Percentiles rank a stretch among this genome's conserved stretches.
phyloP scores from a whole-genome alignment of 2,329 filamentous ascomycete species.

The Sclerotinia trifoliorum region DNA sequence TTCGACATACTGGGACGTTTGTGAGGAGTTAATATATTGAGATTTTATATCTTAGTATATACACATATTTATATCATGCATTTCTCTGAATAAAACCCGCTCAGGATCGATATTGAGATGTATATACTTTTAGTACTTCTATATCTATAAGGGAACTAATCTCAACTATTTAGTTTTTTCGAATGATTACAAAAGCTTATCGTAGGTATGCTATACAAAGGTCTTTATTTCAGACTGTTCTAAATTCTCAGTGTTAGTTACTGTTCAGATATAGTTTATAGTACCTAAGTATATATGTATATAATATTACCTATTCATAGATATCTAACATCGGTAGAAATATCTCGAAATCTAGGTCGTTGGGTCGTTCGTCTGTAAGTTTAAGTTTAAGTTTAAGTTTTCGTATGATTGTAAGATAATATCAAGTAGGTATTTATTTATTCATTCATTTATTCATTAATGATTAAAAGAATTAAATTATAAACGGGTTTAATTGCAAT shows the following conservation, averaged over 20 bases:
- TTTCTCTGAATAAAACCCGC: constrained; percentile 44
- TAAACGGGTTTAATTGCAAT: constrained; percentile 41
- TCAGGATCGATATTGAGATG: constrained; percentile 45
- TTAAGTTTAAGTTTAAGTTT: too few species aligned
- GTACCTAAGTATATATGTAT: too few species aligned
- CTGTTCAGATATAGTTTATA: constrained; percentile 28
- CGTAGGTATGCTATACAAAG: constrained; percentile 1
- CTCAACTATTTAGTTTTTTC: constrained; percentile 33
- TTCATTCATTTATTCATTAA: too few species aligned
- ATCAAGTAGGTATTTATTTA: constrained; percentile 43
- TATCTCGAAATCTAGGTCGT: constrained; percentile 45
- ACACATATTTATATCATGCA: constrained; percentile 43
- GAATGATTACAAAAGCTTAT: constrained; percentile 40
- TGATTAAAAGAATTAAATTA: constrained; percentile 43
- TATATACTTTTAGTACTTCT: constrained; percentile 19
- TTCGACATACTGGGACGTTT: too few species aligned
- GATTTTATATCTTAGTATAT: too few species aligned
- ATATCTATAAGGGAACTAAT: constrained; percentile 6
- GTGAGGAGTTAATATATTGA: too few species aligned
- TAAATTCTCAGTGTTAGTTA: neutral
- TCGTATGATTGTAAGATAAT: constrained; percentile 44
- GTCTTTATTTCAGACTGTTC: constrained; percentile 43
- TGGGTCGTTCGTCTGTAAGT: constrained; percentile 39
- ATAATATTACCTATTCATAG: constrained; percentile 46
- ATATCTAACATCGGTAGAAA: too few species aligned